phyloP scores from a whole-genome alignment of 164 flowering plant species.

The Annona squamosa region DNA sequence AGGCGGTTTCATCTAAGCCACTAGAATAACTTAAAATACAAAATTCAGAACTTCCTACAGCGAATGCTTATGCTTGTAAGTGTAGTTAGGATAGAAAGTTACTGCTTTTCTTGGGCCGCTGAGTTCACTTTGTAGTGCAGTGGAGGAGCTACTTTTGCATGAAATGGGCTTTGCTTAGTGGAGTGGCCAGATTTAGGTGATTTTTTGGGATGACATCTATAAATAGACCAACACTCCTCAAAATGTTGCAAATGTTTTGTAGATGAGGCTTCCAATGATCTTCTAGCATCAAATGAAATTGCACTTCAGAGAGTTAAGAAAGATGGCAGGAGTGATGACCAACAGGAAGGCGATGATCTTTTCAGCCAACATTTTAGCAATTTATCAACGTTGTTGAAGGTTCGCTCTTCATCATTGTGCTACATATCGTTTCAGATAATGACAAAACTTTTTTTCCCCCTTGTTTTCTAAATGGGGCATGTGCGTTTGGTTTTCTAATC shows the following conservation, averaged over 20 bases:
- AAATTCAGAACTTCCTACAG: no score
- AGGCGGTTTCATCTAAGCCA: no score
- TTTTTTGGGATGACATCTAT: neutral
- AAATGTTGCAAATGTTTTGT: slow-evolving; percentile 5
- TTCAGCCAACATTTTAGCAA: slow-evolving; percentile 24
- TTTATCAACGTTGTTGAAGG: slow-evolving; percentile 37
- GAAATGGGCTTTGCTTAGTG: slow-evolving; percentile 6
- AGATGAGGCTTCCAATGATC: slow-evolving; percentile 5
- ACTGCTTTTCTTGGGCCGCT: neutral
- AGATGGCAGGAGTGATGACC: slow-evolving; percentile 5
- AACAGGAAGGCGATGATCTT: slow-evolving; percentile 10
- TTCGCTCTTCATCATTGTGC: slow-evolving; percentile 11
- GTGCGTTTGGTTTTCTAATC: no score
- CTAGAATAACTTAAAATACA: no score
- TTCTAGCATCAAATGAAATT: slow-evolving; percentile 8
- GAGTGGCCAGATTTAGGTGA: slow-evolving; percentile 6
- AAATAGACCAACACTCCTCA: neutral
- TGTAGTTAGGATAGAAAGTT: neutral
- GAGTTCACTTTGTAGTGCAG: slow-evolving; percentile 10
- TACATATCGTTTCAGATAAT: neutral
- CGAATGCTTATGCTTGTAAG: neutral
- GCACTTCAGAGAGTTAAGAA: slow-evolving; percentile 12
- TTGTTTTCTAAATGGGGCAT: no score
- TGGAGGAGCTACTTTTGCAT: slow-evolving; percentile 10
- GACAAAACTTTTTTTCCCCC: no score